phyloP scores from a whole-genome alignment of 2,329 filamentous ascomycete genomes.

The Talaromyces sp. region DNA sequence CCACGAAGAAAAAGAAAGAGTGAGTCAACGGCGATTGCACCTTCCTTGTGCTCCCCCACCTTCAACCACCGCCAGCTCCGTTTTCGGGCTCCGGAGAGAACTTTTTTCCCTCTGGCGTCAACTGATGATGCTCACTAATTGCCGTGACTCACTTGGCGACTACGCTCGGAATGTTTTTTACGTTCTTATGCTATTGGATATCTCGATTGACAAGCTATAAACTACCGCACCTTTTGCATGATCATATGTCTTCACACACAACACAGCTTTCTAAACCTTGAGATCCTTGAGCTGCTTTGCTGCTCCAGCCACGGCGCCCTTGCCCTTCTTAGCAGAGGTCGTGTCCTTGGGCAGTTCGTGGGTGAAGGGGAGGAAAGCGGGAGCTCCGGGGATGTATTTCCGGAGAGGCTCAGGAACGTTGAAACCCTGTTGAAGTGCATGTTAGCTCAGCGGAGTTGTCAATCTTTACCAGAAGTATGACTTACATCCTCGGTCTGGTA shows the following conservation, averaged over 20 bases:
- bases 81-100: slow-evolving; percentile 20
- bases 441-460: neutral
- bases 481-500: slow-evolving; percentile 83
- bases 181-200: neutral
- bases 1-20: neutral
- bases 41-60: slow-evolving; percentile 10
- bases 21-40: slow-evolving; percentile 10
- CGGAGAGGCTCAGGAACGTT: slow-evolving; percentile 77
- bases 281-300: slow-evolving; percentile 42
- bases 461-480: slow-evolving; percentile 14
- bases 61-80: slow-evolving; percentile 14
- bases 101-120: slow-evolving; percentile 13
- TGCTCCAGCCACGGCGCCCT: slow-evolving; percentile 33
- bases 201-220: neutral
- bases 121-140: slow-evolving; percentile 1
- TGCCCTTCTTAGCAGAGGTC: slow-evolving; percentile 57
- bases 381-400: slow-evolving; percentile 85
- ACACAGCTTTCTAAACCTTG: slow-evolving; percentile 31
- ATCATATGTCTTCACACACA: neutral
- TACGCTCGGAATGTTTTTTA: neutral
- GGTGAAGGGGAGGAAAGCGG: slow-evolving; percentile 82
- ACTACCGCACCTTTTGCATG: neutral
- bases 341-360: slow-evolving; percentile 80
- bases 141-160: neutral
- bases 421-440: slow-evolving; percentile 56